phyloP scores from a whole-genome alignment of 345 rosid species.

The Camelina neglecta region DNA sequence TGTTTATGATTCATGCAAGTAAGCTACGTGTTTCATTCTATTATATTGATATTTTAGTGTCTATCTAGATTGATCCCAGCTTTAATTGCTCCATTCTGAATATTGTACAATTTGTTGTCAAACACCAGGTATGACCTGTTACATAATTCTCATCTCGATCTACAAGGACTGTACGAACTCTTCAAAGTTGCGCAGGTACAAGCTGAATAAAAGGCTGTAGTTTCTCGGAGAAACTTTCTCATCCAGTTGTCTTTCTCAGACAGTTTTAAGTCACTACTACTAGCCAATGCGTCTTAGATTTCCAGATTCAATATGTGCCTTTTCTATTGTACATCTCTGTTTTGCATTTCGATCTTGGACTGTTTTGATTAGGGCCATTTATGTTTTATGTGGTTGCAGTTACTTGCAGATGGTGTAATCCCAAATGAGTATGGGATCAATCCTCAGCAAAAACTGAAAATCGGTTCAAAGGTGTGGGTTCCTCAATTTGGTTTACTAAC shows the following conservation, averaged over 20 bases:
- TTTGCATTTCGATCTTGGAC: slow-evolving; percentile 15
- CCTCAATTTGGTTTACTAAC: slow-evolving; percentile 17
- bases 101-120: slow-evolving; percentile 16
- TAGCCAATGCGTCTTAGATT: slow-evolving; percentile 1
- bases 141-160: slow-evolving; percentile 95
- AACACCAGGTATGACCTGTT: slow-evolving; percentile 82
- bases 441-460: slow-evolving; percentile 93
- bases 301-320: background rate
- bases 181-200: slow-evolving; percentile 94
- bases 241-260: background rate
- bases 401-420: slow-evolving; percentile 98
- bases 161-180: slow-evolving; percentile 85
- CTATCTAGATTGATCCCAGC: background rate
- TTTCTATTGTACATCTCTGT: slow-evolving; percentile 8
- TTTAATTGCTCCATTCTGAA: slow-evolving; percentile 13
- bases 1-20: slow-evolving; percentile 99
- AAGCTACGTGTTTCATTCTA: slow-evolving; percentile 49
- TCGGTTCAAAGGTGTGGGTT: slow-evolving; percentile 91
- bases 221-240: slow-evolving; percentile 3
- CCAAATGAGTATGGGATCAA: slow-evolving; percentile 98
- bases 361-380: slow-evolving; percentile 18
- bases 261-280: background rate
- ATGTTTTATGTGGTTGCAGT: slow-evolving; percentile 58
- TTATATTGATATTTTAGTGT: background rate
- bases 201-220: slow-evolving; percentile 8